Base-by-base conservation (phyloP, 2,329 filamentous ascomycete species). In the Kalaharituber pfeilii region DNA sequence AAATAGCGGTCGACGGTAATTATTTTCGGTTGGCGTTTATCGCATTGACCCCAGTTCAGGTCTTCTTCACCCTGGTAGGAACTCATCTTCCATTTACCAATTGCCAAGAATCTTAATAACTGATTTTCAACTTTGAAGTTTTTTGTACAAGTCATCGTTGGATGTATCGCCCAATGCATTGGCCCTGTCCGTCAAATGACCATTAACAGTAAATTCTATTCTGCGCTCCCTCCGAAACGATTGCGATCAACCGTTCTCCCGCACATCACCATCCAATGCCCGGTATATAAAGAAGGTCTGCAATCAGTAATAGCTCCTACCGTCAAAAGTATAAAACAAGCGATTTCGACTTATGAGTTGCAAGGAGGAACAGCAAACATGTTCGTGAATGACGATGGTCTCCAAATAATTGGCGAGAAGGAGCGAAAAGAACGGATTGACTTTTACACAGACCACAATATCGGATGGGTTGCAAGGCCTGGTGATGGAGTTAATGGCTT, bases 211-310 rank as follows among this genome's bases (percentile, higher is more conserved):
- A 84, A 83, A 67, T 89, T 81, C 71, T 91, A 83, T 69, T 89
- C 85, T 0, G 85, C 82, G 1, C 72, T 74, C n/a, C 74, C 81
- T 7, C 79, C 81, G 1, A 75, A 75, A 20, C 73, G 82, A 49
- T 68, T 87, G 26, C 75, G 76, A 54, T 70, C 68, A 1, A 64
- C 69, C 5, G 65, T 72, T 25, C 73, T 72, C 9, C 73, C 71
- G 29, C 74, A 72, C 61, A 69, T 76, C 56, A 89, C 84, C 2
- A 83, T 93, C 42, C 86, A 94, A 65, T 88, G 84, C 66, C 86
- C 86, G 3, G 84, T 93, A 0, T 93, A 91, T 71, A 91, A 89
- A 67, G 86, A 93, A 67, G 84, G 85, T 60, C 73, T 93, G 2
- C 70, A 71, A 30, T 78, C 73, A 57, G 86, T 93, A 67, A 87